Evolutionary conservation across 805 yeast species (phyloP).

Genomic region (Candida boleticola): DNA sequence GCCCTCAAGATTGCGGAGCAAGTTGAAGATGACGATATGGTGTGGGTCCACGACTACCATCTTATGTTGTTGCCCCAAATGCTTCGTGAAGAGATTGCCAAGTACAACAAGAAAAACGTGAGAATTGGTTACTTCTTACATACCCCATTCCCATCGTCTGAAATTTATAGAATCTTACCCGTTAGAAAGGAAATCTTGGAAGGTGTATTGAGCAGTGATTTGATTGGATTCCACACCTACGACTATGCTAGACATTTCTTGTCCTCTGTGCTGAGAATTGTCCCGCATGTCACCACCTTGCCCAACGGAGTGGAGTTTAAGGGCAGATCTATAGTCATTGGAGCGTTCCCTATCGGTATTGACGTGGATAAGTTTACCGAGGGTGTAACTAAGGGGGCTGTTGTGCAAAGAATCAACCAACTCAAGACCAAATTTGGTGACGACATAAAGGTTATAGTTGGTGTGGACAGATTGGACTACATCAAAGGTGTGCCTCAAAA

Average conservation of each 20-base stretch:
- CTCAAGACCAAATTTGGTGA: slow-evolving; percentile 62
- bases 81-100: slow-evolving; percentile 62
- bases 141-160: slow-evolving; percentile 97
- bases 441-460: slow-evolving; percentile 85
- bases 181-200: slow-evolving; percentile 88
- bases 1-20: slow-evolving; percentile 69
- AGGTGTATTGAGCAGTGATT: slow-evolving; percentile 91
- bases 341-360: slow-evolving; percentile 99
- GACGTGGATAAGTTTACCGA: slow-evolving; percentile 88
- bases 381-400: slow-evolving; percentile 65
- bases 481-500: slow-evolving; percentile 98
- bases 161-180: slow-evolving; percentile 92
- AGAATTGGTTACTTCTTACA: slow-evolving; percentile 92
- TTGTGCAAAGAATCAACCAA: slow-evolving; percentile 61
- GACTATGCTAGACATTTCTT: slow-evolving; percentile 97
- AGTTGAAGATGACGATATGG: slow-evolving; percentile 77
- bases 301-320: slow-evolving; percentile 87
- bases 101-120: slow-evolving; percentile 46
- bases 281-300: slow-evolving; percentile 69
- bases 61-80: slow-evolving; percentile 91
- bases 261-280: slow-evolving; percentile 80
- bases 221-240: slow-evolving; percentile 98
- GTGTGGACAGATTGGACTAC: slow-evolving; percentile 94
- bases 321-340: slow-evolving; percentile 77
- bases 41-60: slow-evolving; percentile 99